Conservation (phyloP, 768 basidiomycete genomes). For the Pilatotrama ljubarskyi region DNA sequence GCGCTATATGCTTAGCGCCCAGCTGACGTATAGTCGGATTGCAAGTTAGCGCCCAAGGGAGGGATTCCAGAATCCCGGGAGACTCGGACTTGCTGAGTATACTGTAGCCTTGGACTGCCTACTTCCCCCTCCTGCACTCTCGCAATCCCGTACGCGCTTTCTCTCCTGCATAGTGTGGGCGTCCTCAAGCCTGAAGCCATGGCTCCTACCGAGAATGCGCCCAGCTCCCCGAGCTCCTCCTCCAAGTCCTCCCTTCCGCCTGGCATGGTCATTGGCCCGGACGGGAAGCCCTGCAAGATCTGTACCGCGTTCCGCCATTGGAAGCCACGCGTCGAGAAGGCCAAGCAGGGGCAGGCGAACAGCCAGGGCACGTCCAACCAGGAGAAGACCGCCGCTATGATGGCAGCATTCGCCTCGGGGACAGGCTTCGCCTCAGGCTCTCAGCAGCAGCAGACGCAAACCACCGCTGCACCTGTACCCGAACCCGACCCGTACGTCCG, state of each 20-base stretch:
- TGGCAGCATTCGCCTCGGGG: slow-evolving; percentile 36
- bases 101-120: not conserved
- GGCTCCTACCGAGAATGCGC: not conserved
- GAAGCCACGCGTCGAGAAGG: slow-evolving; percentile 44
- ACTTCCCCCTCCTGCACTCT: not conserved
- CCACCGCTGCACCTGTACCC: not conserved
- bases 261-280: slow-evolving; percentile 86
- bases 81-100: not conserved
- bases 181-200: not conserved
- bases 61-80: not conserved
- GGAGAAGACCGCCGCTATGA: slow-evolving; percentile 37
- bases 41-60: not conserved
- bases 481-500: slow-evolving; percentile 40
- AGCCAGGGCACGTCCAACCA: not conserved
- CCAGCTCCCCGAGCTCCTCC: not conserved
- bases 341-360: slow-evolving; percentile 17
- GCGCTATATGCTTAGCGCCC: too few species aligned
- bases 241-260: slow-evolving; percentile 49
- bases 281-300: slow-evolving; percentile 94
- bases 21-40: not conserved
- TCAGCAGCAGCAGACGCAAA: slow-evolving; percentile 14
- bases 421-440: slow-evolving; percentile 27
- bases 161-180: not conserved
- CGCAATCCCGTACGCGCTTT: not conserved
- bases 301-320: slow-evolving; percentile 81